These are phyloP conservation scores for Diaporthe sp. DNA, from an alignment of 2,329 filamentous ascomycete species.

Conservation along the genomic window DNA sequence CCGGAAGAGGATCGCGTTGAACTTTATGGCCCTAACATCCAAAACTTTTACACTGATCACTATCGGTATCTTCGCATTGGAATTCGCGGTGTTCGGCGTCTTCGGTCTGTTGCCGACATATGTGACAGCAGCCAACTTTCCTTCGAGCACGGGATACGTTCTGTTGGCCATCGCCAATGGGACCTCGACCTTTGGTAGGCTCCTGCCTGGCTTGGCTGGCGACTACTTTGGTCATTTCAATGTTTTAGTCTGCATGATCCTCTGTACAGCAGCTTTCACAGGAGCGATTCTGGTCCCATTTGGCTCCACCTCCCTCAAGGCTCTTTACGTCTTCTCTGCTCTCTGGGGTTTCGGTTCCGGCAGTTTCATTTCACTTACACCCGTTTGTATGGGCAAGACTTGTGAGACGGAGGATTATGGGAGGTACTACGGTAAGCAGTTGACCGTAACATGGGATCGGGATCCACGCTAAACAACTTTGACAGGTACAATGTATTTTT, in stretches of 20 bases:
- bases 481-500: conserved; percentile 56
- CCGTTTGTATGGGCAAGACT: conserved; percentile 51
- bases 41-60: conserved; percentile 54
- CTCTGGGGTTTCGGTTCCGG: conserved; percentile 62
- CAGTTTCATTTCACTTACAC: conserved; percentile 55
- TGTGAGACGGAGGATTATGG: conserved; percentile 6
- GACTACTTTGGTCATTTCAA: conserved; percentile 59
- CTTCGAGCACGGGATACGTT: conserved; percentile 52
- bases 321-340: conserved; percentile 55
- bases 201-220: conserved; percentile 54
- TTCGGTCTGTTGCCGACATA: conserved; percentile 59
- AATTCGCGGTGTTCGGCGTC: conserved; percentile 60
- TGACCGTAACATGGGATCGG: too few relatives aligned
- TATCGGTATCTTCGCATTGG: conserved; percentile 55
- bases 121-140: conserved; percentile 48
- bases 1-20: conserved; percentile 46
- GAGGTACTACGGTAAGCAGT: neutral
- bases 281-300: conserved; percentile 56
- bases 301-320: conserved; percentile 49
- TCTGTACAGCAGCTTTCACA: conserved; percentile 52
- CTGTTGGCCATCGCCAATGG: conserved; percentile 56
- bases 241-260: conserved; percentile 49
- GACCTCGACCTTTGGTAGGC: conserved; percentile 53
- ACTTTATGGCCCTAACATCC: conserved; percentile 52
- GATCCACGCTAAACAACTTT: conserved; percentile 37